These are phyloP conservation scores for Salvia hispanica DNA, from an alignment of 257 asterid species.

Conservation along the genomic window DNA sequence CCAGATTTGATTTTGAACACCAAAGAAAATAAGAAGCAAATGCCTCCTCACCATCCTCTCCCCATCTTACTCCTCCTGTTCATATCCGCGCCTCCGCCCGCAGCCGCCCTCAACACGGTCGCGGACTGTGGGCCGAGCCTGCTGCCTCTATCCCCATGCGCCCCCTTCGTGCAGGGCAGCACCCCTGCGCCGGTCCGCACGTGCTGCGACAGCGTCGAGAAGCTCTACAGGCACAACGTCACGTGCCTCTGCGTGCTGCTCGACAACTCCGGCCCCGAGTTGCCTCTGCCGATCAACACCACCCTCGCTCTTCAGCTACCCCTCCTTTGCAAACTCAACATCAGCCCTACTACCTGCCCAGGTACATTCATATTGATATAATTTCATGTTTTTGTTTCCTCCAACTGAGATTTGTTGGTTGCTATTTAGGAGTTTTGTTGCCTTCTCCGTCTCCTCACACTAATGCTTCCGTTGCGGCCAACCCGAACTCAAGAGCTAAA, in stretches of 20 bases:
- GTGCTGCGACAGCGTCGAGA: conserved; percentile 56
- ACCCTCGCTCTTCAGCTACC: conserved; percentile 73
- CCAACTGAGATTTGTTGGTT: background rate
- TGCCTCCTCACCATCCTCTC: conserved; percentile 15
- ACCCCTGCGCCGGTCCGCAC: conserved; percentile 44
- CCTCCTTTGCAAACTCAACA: conserved; percentile 48
- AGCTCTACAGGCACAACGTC: conserved; percentile 44
- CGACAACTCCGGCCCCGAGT: conserved; percentile 40
- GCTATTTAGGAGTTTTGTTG: conserved; percentile 34
- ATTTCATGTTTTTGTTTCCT: background rate
- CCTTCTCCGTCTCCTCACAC: conserved; percentile 51
- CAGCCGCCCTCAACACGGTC: conserved; percentile 36
- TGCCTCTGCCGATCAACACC: conserved; percentile 52
- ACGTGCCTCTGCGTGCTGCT: conserved; percentile 60
- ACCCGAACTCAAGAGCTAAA: conserved; percentile 48
- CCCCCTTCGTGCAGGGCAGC: conserved; percentile 60
- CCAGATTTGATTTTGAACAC: conserved; percentile 6
- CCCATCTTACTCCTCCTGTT: background rate
- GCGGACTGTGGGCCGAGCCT: conserved; percentile 50
- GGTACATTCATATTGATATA: conserved; percentile 33
- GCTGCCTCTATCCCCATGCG: conserved; percentile 54
- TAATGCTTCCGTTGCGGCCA: conserved; percentile 52
- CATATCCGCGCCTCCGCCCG: conserved; percentile 22
- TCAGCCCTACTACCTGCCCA: conserved; percentile 48
- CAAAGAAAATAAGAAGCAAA: conserved; percentile 5